Base-by-base conservation (phyloP, 768 basidiomycete genomes). In the Suillus subalutaceus region DNA sequence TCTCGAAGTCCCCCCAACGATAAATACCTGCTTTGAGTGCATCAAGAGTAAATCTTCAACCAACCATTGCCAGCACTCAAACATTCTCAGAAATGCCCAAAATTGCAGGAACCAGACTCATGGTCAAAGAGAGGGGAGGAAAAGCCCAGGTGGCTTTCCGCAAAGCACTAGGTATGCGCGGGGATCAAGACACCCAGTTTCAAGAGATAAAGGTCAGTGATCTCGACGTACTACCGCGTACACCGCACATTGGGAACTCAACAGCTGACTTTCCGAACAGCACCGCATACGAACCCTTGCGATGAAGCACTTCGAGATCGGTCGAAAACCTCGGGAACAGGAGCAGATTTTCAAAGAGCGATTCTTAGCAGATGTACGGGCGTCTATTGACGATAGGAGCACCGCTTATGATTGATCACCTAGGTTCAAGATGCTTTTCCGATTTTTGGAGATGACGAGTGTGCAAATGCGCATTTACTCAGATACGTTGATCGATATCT, bases 291-390 rank as follows among this genome's bases (percentile, higher is more conserved):
- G 63, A 44, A 56, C 26, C 16, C 65, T 65, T 20, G 62, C 59
- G 3, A 1, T 46, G 23, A 63, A 64, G 26, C 46, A 65, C 37
- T 64, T 65, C 35, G 35, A 65, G 18, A 59, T 63, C 32, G 41
- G 63, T 30, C 41, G 26, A 18, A 63, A 41, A 26, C 63, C 40
- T 4, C 32, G 41, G n/a, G 35, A 65, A 30, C 65, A 65, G 30
- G 46, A 30, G 6, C 23, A 63, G 23, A 41, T 23, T 12, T 7
- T 18, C 15, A 63, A 62, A 38, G 65, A 48, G 23, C 48, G 48
- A 23, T 65, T 65, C 50, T 15, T 64, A 32, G 37, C 23, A 2
- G 37, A 64, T 38, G 63, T 60, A 63, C 23, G 55, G 20, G 16
- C 35, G 50, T 62, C 41, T 43, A 40, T 9, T 6, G 1, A 64